These are phyloP conservation scores for Apostasia shenzhenica DNA, from an alignment of 106 monocot species.

Conservation along the genomic window DNA sequence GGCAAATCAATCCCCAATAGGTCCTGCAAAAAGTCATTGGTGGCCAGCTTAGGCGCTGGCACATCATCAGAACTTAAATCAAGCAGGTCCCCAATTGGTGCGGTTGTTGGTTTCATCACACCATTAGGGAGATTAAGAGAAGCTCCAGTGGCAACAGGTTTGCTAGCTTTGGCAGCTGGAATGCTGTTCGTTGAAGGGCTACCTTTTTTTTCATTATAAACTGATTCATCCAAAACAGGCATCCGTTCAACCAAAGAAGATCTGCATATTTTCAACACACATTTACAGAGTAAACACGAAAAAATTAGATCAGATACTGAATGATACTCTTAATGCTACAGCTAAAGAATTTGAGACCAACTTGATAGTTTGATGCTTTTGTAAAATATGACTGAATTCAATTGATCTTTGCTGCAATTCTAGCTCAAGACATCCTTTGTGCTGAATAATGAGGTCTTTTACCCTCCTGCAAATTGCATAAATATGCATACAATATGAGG, in stretches of 20 bases:
- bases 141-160: constrained; percentile 25
- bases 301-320: background rate
- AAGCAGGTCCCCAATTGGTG: constrained; percentile 71
- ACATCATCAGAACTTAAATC: constrained; percentile 88
- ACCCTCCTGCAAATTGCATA: constrained; percentile 57
- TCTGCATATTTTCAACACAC: constrained; percentile 34
- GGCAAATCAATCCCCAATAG: constrained; percentile 70
- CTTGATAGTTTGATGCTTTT: constrained; percentile 86
- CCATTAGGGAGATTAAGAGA: constrained; percentile 84
- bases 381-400: constrained; percentile 86
- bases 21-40: constrained; percentile 77
- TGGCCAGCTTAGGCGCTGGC: constrained; percentile 45
- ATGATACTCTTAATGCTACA: background rate
- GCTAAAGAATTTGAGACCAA: constrained; percentile 13
- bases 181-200: constrained; percentile 30
- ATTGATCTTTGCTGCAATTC: constrained; percentile 99
- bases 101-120: constrained; percentile 56
- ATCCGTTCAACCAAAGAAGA: constrained; percentile 84
- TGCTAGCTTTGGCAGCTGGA: constrained; percentile 28
- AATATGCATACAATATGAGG: background rate
- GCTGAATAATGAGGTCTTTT: constrained; percentile 54
- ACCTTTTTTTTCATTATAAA: constrained; percentile 58
- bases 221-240: constrained; percentile 69
- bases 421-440: constrained; percentile 80
- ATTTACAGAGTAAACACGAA: background rate